Conservation (phyloP, 1,139 yeast species). For the Taphrina communis region DNA sequence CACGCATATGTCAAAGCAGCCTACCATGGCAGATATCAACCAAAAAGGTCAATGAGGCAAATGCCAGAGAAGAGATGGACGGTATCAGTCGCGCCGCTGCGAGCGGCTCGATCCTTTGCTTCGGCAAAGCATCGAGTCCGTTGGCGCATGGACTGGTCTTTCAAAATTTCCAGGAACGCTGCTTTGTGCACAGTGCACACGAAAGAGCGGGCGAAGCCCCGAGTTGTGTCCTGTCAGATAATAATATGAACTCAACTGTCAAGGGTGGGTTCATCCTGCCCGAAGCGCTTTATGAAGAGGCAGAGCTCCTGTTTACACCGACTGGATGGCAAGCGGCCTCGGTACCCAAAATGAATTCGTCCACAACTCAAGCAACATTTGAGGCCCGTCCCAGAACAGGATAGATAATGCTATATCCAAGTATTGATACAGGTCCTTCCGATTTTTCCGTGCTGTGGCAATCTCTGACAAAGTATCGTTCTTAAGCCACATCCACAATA, state of each 20-base stretch:
- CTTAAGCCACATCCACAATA: no score
- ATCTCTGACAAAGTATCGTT: no score
- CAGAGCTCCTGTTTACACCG: background rate
- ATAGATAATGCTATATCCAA: no score
- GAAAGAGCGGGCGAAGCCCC: conserved; percentile 5
- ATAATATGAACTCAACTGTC: background rate
- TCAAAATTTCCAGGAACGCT: conserved; percentile 7
- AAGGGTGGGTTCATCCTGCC: conserved; percentile 3
- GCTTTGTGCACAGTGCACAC: conserved; percentile 4
- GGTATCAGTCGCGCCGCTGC: background rate
- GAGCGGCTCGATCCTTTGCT: conserved; percentile 8
- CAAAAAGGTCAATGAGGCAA: background rate
- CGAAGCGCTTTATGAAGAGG: background rate
- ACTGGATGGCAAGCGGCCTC: conserved; percentile 7
- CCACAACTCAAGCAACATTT: background rate
- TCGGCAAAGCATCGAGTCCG: conserved; percentile 8
- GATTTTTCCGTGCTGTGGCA: no score
- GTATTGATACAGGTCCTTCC: no score
- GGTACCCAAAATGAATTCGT: background rate
- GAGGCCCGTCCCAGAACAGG: no score
- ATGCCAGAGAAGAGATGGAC: background rate
- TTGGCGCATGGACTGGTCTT: background rate
- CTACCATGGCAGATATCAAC: background rate
- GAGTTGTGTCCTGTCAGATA: background rate
- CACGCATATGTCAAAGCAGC: background rate